A percentile compares a stretch with the other conserved stretches of the same genome.
These are phyloP conservation scores for Suaeda aralocaspica DNA, from an alignment of 148 eudicot species.

Conservation along the genomic window DNA sequence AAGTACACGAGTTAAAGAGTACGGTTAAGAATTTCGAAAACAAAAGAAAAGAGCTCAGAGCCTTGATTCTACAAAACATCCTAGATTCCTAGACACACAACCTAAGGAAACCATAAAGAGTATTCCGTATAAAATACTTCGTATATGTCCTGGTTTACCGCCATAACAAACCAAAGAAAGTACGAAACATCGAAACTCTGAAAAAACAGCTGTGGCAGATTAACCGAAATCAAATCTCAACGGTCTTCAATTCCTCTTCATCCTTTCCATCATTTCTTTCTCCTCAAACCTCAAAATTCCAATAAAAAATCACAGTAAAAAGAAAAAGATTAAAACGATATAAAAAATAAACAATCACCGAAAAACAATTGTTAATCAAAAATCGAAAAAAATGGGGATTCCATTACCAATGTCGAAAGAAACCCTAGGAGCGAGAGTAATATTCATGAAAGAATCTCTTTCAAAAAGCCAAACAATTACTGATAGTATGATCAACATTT, in stretches of 20 bases:
- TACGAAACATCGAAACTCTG: too few relatives aligned
- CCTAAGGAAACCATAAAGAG: too few relatives aligned
- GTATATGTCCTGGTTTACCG: constrained; percentile 25
- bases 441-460: constrained; percentile 58
- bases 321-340: neutral
- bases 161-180: constrained; percentile 1
- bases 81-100: too few relatives aligned
- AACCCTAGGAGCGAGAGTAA: constrained; percentile 52
- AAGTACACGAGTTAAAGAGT: too few relatives aligned
- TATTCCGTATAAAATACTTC: too few relatives aligned
- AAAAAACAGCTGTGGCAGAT: neutral
- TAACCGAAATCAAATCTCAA: constrained; percentile 13
- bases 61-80: too few relatives aligned
- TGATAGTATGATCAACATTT: constrained; percentile 62
- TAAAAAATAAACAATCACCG: neutral
- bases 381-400: constrained; percentile 20
- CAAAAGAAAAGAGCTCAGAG: too few relatives aligned
- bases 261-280: neutral
- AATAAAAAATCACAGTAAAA: neutral
- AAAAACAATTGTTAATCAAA: too few relatives aligned
- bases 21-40: too few relatives aligned
- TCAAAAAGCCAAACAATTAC: constrained; percentile 66
- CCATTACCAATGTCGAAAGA: constrained; percentile 34
- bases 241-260: neutral
- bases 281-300: neutral